phyloP scores from a whole-genome alignment of 225 moss, liverwort and hornwort species.

The Marchantia polymorpha region DNA sequence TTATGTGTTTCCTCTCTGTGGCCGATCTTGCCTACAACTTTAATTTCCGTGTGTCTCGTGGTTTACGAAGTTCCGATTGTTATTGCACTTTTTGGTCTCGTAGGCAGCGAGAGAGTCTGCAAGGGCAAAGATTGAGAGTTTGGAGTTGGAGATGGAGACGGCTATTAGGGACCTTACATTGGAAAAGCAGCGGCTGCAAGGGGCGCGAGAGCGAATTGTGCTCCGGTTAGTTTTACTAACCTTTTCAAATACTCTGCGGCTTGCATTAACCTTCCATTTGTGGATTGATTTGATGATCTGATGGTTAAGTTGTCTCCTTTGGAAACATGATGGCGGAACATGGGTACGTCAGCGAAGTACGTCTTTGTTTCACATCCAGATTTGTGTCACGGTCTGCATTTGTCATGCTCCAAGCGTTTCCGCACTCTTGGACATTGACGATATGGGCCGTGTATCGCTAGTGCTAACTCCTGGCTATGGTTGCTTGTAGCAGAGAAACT shows the following conservation, averaged over 20 bases:
- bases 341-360: neutral
- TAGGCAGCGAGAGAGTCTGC: slow-evolving; percentile 61
- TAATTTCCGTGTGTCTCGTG: neutral
- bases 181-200: slow-evolving; percentile 92
- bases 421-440: neutral
- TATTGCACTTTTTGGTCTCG: neutral
- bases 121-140: slow-evolving; percentile 47
- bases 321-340: neutral
- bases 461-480: slow-evolving; percentile 11
- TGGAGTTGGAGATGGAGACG: slow-evolving; percentile 90
- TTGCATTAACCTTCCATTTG: neutral
- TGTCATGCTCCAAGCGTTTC: too few species aligned
- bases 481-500: slow-evolving; percentile 81
- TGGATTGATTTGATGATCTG: slow-evolving; percentile 3
- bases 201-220: slow-evolving; percentile 96
- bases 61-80: neutral
- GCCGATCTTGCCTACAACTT: neutral
- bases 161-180: slow-evolving; percentile 70
- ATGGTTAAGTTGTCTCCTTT: neutral
- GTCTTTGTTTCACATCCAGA: neutral
- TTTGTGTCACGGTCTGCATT: too few species aligned
- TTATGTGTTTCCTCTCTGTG: neutral
- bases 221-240: slow-evolving; percentile 57
- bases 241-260: neutral
- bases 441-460: neutral